A percentile compares a stretch with the other conserved stretches of the same genome.
These are phyloP conservation scores for Erodium moschatum DNA, from an alignment of 441 rosid species.

Conservation along the genomic window DNA sequence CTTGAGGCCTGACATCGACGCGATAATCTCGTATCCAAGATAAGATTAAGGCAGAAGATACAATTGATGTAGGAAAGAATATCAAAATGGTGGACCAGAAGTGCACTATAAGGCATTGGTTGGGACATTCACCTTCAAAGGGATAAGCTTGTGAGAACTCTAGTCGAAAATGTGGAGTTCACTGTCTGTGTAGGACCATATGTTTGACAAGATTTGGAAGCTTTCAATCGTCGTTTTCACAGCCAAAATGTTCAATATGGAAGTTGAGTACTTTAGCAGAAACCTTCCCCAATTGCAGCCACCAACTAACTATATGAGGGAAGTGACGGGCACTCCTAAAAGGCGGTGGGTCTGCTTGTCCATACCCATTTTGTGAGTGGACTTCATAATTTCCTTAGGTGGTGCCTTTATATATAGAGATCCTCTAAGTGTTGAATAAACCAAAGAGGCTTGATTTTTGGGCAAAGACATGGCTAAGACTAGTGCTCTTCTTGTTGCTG, in stretches of 20 bases:
- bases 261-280: no score
- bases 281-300: no score
- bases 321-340: constrained; percentile 1
- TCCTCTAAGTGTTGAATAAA: not conserved
- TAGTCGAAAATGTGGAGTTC: not conserved
- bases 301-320: not conserved
- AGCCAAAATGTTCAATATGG: no score
- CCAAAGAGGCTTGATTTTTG: not conserved
- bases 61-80: not conserved
- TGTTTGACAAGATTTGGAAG: not conserved
- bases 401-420: not conserved
- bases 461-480: not conserved
- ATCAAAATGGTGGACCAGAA: not conserved
- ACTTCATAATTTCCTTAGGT: not conserved
- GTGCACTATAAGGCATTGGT: not conserved
- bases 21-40: no score
- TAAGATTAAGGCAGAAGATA: not conserved
- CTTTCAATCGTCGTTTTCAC: no score
- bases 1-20: no score
- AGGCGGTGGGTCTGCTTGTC: not conserved
- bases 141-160: not conserved
- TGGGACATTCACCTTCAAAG: not conserved
- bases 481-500: not conserved
- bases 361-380: not conserved
- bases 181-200: not conserved